Evolutionary conservation across 257 asterid species (phyloP).

Genomic region (Solanum commersonii): DNA sequence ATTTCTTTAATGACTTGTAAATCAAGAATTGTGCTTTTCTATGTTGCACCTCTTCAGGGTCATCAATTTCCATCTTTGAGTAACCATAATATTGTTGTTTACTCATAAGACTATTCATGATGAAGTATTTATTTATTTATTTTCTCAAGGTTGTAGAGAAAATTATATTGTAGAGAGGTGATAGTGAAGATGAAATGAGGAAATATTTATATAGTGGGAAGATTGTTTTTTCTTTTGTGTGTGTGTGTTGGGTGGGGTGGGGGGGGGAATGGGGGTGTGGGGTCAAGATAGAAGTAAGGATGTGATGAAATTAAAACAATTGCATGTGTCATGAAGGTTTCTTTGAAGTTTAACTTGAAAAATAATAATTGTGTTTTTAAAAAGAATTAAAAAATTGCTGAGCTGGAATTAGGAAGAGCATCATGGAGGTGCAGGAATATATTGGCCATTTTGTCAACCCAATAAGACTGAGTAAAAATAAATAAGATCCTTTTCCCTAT

Average conservation of each 20-base stretch:
- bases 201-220: conserved; percentile 35
- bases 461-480: not conserved
- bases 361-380: conserved; percentile 4
- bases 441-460: not conserved
- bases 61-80: conserved; percentile 49
- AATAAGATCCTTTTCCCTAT: conserved; percentile 1
- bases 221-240: too few relatives aligned
- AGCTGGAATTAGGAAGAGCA: conserved; percentile 12
- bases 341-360: not conserved
- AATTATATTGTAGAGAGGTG: not conserved
- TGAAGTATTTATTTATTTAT: not conserved
- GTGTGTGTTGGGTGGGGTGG: too few relatives aligned
- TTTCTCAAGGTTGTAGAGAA: not conserved
- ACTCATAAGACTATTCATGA: conserved; percentile 26
- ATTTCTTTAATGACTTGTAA: conserved; percentile 48
- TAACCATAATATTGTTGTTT: conserved; percentile 25
- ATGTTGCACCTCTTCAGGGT: conserved; percentile 46
- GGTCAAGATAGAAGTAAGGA: conserved; percentile 8
- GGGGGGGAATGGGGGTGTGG: too few relatives aligned
- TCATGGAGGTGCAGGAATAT: conserved; percentile 3
- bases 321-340: conserved; percentile 27
- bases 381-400: not conserved
- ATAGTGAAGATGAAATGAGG: conserved; percentile 6
- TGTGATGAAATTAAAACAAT: conserved; percentile 20
- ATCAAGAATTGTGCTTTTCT: conserved; percentile 72